Percentiles rank a stretch among this genome's conserved stretches.
phyloP scores from a whole-genome alignment of 2,329 filamentous ascomycete genomes.

The Zymoseptoria ardabiliae region DNA sequence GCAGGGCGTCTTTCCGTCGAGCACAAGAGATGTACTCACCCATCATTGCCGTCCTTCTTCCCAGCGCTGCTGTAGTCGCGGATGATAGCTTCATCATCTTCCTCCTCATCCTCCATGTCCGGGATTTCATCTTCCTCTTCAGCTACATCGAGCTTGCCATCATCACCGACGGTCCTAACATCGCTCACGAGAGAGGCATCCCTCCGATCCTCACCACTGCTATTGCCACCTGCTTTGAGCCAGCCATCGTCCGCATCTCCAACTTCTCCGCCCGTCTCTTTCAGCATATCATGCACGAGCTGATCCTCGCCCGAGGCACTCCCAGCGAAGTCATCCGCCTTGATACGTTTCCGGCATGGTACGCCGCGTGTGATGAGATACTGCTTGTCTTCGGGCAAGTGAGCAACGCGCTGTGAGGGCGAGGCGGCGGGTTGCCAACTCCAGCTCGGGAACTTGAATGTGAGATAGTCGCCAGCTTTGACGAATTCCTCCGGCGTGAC shows the following conservation, averaged over 20 bases:
- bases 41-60: constrained; percentile 39
- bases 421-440: constrained; percentile 86
- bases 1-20: constrained; percentile 21
- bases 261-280: constrained; percentile 38
- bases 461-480: constrained; percentile 90
- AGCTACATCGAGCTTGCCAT: constrained; percentile 71
- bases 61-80: constrained; percentile 53
- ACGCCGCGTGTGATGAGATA: constrained; percentile 92
- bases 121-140: constrained; percentile 79
- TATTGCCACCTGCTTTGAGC: constrained; percentile 78
- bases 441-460: constrained; percentile 99
- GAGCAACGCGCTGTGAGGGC: constrained; percentile 66
- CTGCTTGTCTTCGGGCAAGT: constrained; percentile 86
- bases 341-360: constrained; percentile 78
- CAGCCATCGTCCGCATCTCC: constrained; percentile 72
- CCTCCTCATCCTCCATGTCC: constrained; percentile 96
- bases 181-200: constrained; percentile 64
- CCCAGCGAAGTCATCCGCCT: constrained; percentile 79
- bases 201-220: constrained; percentile 43
- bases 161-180: constrained; percentile 81
- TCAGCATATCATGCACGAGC: constrained; percentile 71
- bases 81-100: constrained; percentile 93
- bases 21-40: constrained; percentile 38
- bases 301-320: constrained; percentile 81
- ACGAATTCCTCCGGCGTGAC: constrained; percentile 97